phyloP scores from a whole-genome alignment of 192 early-diverging fungal genomes.

The Coemansia sp. region DNA sequence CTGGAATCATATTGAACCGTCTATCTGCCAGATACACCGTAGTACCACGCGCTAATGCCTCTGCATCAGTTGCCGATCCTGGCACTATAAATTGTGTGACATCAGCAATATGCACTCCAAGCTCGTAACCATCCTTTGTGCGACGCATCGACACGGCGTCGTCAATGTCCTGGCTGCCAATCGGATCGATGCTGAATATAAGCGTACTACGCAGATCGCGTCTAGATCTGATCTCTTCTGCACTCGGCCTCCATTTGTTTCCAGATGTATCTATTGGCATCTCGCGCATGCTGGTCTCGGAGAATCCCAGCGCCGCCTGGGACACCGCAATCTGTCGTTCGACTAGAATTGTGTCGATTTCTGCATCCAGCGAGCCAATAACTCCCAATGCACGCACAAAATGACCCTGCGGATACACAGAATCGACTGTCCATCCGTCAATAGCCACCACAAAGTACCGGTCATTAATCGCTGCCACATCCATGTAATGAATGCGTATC shows the following conservation, averaged over 20 bases:
- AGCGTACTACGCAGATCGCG: slow-evolving; percentile 47
- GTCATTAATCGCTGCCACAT: slow-evolving; percentile 56
- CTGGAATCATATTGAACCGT: slow-evolving; percentile 79
- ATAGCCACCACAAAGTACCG: slow-evolving; percentile 72
- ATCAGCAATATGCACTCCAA: slow-evolving; percentile 81
- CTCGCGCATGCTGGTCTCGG: slow-evolving; percentile 61
- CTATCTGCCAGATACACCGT: slow-evolving; percentile 79
- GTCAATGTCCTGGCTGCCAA: slow-evolving; percentile 78
- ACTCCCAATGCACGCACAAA: slow-evolving; percentile 69
- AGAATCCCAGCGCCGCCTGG: slow-evolving; percentile 68
- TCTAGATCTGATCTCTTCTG: slow-evolving; percentile 27
- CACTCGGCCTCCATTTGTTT: slow-evolving; percentile 57
- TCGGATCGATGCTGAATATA: slow-evolving; percentile 72
- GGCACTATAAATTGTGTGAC: slow-evolving; percentile 68
- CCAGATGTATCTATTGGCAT: slow-evolving; percentile 61
- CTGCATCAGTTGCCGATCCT: slow-evolving; percentile 63
- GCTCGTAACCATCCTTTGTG: slow-evolving; percentile 56
- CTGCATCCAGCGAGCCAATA: slow-evolving; percentile 65
- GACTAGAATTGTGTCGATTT: slow-evolving; percentile 74
- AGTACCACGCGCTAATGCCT: slow-evolving; percentile 70
- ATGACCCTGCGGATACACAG: slow-evolving; percentile 76
- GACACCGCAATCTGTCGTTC: slow-evolving; percentile 76
- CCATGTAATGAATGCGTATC: slow-evolving; percentile 70
- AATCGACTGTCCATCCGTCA: slow-evolving; percentile 68
- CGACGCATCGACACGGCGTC: slow-evolving; percentile 70